A percentile compares a stretch with the other conserved stretches of the same genome.
These are phyloP conservation scores for Amaranthus palmeri DNA, from an alignment of 148 eudicot species.

Conservation along the genomic window DNA sequence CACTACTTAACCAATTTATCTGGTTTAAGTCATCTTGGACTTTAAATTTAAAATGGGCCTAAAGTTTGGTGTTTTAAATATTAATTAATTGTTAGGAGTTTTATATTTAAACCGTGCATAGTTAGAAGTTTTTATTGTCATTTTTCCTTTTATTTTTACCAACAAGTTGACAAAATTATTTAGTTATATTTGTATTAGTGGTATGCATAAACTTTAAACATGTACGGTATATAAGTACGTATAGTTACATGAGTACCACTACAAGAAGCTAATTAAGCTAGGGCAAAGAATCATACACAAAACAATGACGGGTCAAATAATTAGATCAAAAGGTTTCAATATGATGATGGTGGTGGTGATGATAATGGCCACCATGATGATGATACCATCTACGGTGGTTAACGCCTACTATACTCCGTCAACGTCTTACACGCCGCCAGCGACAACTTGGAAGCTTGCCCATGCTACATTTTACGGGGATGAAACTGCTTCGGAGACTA, in stretches of 20 bases:
- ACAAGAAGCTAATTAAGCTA: too few species aligned
- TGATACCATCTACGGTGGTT: not conserved
- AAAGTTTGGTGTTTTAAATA: too few species aligned
- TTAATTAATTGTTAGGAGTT: too few species aligned
- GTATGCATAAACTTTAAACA: not conserved
- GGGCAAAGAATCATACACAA: not conserved
- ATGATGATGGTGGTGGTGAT: not conserved
- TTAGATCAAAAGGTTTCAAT: not conserved
- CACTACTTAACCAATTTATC: too few species aligned
- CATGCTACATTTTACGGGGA: conserved; percentile 54
- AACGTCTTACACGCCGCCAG: not conserved
- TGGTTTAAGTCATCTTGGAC: too few species aligned
- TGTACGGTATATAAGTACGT: not conserved
- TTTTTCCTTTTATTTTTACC: too few species aligned
- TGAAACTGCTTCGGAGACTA: conserved; percentile 33
- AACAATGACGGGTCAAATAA: conserved; percentile 8
- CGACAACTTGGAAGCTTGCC: conserved; percentile 28
- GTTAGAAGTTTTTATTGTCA: too few species aligned
- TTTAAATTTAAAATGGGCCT: too few species aligned
- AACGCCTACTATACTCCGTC: not conserved
- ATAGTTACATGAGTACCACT: not conserved
- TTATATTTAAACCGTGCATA: too few species aligned
- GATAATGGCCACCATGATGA: not conserved
- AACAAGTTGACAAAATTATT: not conserved
- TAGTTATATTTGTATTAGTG: conserved; percentile 9